Evolutionary conservation across 768 basidiomycete genomes (phyloP).

Genomic region (Neoboletus brunneissimus): DNA sequence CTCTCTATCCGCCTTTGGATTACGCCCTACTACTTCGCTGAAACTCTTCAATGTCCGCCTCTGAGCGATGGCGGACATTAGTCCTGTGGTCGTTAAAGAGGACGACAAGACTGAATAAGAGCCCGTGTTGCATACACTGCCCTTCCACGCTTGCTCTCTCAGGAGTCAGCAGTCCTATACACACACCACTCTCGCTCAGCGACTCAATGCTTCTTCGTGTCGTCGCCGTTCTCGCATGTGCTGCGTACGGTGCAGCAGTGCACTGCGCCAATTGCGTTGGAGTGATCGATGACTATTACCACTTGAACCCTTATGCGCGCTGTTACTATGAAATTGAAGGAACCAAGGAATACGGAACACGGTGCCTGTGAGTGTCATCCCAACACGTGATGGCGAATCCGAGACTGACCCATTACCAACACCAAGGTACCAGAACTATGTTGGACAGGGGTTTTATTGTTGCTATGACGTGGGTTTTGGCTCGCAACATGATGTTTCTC

Average conservation of each 20-base stretch:
- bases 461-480: conserved; percentile 1
- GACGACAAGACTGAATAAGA: neutral
- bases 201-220: neutral
- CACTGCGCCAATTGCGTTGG: neutral
- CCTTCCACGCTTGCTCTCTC: neutral
- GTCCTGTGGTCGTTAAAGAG: neutral
- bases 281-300: neutral
- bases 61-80: neutral
- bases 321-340: neutral
- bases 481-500: neutral
- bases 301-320: neutral
- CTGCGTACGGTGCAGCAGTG: neutral
- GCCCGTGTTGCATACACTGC: neutral
- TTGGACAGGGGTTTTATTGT: neutral
- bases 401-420: neutral
- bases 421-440: neutral
- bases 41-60: neutral
- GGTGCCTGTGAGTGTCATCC: neutral
- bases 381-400: neutral
- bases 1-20: neutral
- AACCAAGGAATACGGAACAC: neutral
- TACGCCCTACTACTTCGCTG: neutral
- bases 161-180: neutral
- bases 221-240: neutral
- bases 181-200: neutral